Evolutionary conservation across 139 green algal genomes (phyloP), one percentile per base, ranked within the genome.

Genomic region (Edaphochlamys debaryana): DNA sequence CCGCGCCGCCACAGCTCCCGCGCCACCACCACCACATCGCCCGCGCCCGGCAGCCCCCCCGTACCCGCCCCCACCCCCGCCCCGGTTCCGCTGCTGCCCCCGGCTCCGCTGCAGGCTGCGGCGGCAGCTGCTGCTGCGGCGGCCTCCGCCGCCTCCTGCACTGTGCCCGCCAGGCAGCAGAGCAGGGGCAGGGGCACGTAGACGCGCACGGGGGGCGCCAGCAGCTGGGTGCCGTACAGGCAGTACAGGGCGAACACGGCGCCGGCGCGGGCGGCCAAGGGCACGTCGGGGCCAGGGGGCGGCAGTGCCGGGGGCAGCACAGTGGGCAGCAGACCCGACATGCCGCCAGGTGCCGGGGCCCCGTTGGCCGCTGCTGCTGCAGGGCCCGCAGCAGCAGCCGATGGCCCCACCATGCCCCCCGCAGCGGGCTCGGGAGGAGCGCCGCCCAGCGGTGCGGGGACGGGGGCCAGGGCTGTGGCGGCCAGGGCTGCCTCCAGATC

Each of bases 131-230:
- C n/a, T n/a, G n/a, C n/a, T n/a, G n/a, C n/a, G 1, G 62, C 76
- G 4, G 22, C 45, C 8, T 52, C 76, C 76, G 60, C 76, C 63
- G 76, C 76, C 63, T 82, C 63, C n/a, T 22, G 32, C 27, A 82
- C 42, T 45, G 34, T 37, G 36, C 2, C 63, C n/a, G 62, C 62
- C 62, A 82, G 60, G 8, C 32, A 66, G 23, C n/a, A 27, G 62
- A 82, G 45, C 76, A 82, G 63, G 42, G 76, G 76, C 62, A 82
- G 76, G 41, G 76, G 76, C 63, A 82, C 76, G 41, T 73, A 82
- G 19, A 82, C 45, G 0, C 76, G 60, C 62, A 82, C 76, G 1
- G 27, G 30, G 0, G 63, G 42, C 22, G 15, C 11, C 29, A 32
- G 70, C 45, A 74, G 63, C 76, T 82, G 76, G 17, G 76, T 82